phyloP scores from a whole-genome alignment of 2,329 filamentous ascomycete genomes.

The Allantophomopsis cytisporea region DNA sequence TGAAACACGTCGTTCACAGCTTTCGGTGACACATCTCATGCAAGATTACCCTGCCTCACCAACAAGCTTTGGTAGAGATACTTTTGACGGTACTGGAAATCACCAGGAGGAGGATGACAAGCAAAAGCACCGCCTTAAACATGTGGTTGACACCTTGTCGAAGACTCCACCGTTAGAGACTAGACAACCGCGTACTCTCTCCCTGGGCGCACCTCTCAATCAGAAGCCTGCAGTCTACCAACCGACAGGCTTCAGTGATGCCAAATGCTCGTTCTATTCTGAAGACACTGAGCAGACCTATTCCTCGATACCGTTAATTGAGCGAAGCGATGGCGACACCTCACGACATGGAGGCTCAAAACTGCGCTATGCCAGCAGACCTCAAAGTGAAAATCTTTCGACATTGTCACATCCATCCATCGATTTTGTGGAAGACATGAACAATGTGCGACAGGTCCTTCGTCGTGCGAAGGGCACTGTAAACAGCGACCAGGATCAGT shows the following conservation, averaged over 20 bases:
- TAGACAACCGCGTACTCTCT: no score
- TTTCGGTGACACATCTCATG: constrained; percentile 6
- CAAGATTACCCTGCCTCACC: constrained; percentile 4
- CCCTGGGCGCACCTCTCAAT: constrained; percentile 1
- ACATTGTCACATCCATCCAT: constrained; percentile 30
- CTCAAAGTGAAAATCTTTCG: constrained; percentile 11
- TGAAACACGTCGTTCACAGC: constrained; percentile 32
- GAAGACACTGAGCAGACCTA: constrained; percentile 61
- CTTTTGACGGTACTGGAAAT: constrained; percentile 9
- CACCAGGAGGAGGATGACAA: constrained; percentile 19
- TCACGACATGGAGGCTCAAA: constrained; percentile 33
- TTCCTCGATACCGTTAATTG: constrained; percentile 62
- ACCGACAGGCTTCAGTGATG: constrained; percentile 8
- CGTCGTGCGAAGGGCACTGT: constrained; percentile 6
- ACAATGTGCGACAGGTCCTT: constrained; percentile 25
- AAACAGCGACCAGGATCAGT: constrained; percentile 18
- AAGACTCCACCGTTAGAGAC: no score
- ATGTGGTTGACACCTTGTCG: no score
- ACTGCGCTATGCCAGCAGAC: constrained; percentile 32
- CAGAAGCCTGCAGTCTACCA: constrained; percentile 15
- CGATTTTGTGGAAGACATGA: constrained; percentile 38
- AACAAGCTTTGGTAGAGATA: constrained; percentile 14
- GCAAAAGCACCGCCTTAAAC: constrained; percentile 21
- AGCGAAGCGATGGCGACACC: constrained; percentile 42
- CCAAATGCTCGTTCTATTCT: constrained; percentile 28